phyloP scores from a whole-genome alignment of 305 asterid genomes.

The Salvia sclarea region DNA sequence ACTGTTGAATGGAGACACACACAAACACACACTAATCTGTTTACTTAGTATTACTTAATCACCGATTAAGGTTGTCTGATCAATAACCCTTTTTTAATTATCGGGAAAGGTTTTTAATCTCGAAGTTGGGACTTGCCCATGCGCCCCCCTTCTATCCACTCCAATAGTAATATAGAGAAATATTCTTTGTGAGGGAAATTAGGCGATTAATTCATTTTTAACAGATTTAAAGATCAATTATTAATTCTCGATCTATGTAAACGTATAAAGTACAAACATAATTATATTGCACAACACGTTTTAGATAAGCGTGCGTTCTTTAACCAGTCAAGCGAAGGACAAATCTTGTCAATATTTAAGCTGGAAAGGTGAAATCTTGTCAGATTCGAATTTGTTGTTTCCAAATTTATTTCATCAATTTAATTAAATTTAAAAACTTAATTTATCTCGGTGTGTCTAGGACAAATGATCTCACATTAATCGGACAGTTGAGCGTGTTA shows the following conservation, averaged over 20 bases:
- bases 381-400: too few relatives aligned
- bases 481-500: background rate
- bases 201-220: background rate
- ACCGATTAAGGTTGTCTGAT: constrained; percentile 33
- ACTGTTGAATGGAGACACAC: background rate
- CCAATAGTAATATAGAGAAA: background rate
- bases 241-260: background rate
- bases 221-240: too few relatives aligned
- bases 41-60: constrained; percentile 19
- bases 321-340: background rate
- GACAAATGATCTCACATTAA: too few relatives aligned
- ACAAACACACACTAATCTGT: constrained; percentile 27
- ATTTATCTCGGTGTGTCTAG: too few relatives aligned
- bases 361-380: too few relatives aligned
- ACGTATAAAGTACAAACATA: background rate
- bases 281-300: background rate
- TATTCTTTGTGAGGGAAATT: background rate
- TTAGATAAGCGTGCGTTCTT: background rate
- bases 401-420: too few relatives aligned
- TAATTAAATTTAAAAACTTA: too few relatives aligned
- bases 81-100: constrained; percentile 1
- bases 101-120: background rate
- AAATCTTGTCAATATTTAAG: background rate
- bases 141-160: background rate
- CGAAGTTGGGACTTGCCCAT: background rate